These are phyloP conservation scores for Rosa hybrid DNA, from an alignment of 331 rosid genomes.

Conservation along the genomic window DNA sequence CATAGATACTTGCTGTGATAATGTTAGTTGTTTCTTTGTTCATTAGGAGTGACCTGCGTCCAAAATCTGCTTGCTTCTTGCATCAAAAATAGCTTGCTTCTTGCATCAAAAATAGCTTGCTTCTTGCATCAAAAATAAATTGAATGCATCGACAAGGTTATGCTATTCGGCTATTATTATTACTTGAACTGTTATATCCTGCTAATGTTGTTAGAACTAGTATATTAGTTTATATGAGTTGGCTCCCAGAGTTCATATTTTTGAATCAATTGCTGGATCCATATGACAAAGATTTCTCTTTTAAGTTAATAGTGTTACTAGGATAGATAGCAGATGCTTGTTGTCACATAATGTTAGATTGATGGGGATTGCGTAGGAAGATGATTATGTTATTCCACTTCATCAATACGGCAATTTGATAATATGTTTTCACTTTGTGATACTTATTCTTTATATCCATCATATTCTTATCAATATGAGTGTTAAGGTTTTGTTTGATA, in stretches of 20 bases:
- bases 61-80: neutral
- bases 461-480: neutral
- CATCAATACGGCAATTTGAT: neutral
- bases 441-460: neutral
- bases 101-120: too few relatives aligned
- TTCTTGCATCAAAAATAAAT: neutral
- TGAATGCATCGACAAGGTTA: neutral
- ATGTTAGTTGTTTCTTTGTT: too few relatives aligned
- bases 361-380: neutral
- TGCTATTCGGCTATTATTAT: neutral
- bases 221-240: neutral
- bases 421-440: neutral
- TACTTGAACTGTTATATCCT: too few relatives aligned
- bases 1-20: too few relatives aligned
- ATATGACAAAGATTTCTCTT: neutral
- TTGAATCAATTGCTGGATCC: neutral
- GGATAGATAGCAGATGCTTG: neutral
- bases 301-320: neutral
- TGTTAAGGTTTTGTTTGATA: too few relatives aligned
- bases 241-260: neutral
- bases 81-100: neutral
- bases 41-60: neutral
- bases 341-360: neutral
- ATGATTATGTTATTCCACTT: neutral
- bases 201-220: too few relatives aligned